Evolutionary conservation across 2,329 filamentous ascomycete species (phyloP), one percentile per base, ranked within the genome.

Genomic region (Didymella glomerata): DNA sequence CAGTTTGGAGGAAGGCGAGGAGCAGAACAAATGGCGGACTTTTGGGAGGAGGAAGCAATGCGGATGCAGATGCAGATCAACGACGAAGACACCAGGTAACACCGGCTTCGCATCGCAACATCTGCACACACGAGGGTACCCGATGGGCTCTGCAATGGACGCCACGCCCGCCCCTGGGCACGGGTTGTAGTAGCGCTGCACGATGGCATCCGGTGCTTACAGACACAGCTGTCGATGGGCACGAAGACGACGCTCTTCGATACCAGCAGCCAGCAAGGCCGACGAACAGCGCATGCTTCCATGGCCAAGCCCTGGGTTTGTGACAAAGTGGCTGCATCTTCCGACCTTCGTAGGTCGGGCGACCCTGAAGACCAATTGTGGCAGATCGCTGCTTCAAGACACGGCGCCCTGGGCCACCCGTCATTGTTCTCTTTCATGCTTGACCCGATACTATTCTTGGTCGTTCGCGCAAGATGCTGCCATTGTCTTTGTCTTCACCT

Each of bases 1-100:
- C 75, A 72, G n/a, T 82, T 82, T 61, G 77, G 68, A 10, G 81
- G 80, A 25, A 68, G 69, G 9, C 67, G 81, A 32, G 76, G 76
- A 52, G 82, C 78, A 59, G 80, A 82, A 66, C 76, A 78, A 55
- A 65, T 77, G 30, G 79, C 79, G 2, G 70, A 73, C 0, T 75
- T 75, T 27, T 75, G 71, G 69, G 74, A 75, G 42, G 61, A 71
- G 34, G 77, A 68, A 69, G 77, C 75, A n/a, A 65, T 69, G 62
- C 66, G 68, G 24, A 74, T 72, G 28, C 74, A 74, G 54, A 68
- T 68, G 50, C 77, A 79, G 48, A 73, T 79, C 6, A 74, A 78
- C n/a, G 78, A 77, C 44, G 75, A 65, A 47, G 66, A 68, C 27
- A 65, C 48, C 9, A 22, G 48, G 40, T 65, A 58, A 57, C 46